These are phyloP conservation scores for Aspergillus sclerotioniger DNA, from an alignment of 495 filamentous ascomycete genomes.

Conservation along the genomic window DNA sequence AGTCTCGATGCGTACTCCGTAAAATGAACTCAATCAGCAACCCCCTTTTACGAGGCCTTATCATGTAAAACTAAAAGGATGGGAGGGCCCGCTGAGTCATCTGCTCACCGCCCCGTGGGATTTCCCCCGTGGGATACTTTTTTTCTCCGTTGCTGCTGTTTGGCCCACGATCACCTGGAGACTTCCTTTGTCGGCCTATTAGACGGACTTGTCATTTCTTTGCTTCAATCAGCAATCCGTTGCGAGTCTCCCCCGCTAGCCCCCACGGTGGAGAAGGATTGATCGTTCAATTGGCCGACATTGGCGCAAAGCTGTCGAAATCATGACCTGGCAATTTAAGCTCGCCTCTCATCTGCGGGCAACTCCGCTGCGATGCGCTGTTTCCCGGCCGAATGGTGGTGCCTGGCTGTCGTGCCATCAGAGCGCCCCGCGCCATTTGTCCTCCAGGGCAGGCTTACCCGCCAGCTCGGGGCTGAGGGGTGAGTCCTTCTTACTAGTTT, in stretches of 20 bases:
- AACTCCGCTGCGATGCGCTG: slow-evolving; percentile 31
- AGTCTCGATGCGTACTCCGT: too few species aligned
- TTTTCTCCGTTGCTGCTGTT: not conserved
- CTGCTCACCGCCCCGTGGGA: not conserved
- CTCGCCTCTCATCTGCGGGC: slow-evolving; percentile 36
- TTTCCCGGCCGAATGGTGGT: slow-evolving; percentile 37
- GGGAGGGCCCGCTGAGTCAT: not conserved
- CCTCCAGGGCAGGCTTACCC: slow-evolving; percentile 24
- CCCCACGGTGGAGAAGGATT: slow-evolving; percentile 18
- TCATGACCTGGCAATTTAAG: slow-evolving; percentile 40
- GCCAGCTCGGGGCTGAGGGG: slow-evolving; percentile 20
- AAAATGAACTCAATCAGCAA: too few species aligned
- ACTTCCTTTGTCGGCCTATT: not conserved
- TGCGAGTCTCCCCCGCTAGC: slow-evolving; percentile 10
- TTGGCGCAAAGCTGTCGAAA: slow-evolving; percentile 3
- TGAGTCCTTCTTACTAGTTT: not conserved
- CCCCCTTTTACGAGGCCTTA: too few species aligned
- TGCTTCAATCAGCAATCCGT: slow-evolving; percentile 5
- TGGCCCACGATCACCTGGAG: not conserved
- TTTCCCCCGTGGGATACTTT: not conserved
- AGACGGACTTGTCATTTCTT: slow-evolving; percentile 2
- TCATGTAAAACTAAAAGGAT: too few species aligned
- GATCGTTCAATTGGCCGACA: slow-evolving; percentile 16
- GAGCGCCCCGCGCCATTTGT: slow-evolving; percentile 14
- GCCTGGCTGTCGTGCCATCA: slow-evolving; percentile 10